phyloP scores from a whole-genome alignment of 768 basidiomycete genomes.

The Leccinum truebloodii region DNA sequence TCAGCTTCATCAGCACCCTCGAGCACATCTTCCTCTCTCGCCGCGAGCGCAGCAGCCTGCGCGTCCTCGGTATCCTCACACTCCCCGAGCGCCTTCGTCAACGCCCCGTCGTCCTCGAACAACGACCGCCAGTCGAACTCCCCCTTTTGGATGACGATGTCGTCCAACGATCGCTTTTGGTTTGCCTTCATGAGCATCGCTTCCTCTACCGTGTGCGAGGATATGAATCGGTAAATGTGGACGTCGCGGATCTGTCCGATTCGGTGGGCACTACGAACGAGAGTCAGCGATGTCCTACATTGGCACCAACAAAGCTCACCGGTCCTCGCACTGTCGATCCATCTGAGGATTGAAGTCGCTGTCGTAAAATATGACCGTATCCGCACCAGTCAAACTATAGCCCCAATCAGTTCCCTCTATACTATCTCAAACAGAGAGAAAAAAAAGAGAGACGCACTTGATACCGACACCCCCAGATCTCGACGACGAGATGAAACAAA shows the following conservation, averaged over 20 bases:
- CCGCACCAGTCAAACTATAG: conserved; percentile 75
- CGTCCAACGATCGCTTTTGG: conserved; percentile 91
- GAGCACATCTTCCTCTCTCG: conserved; percentile 66
- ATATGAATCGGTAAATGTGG: conserved; percentile 94
- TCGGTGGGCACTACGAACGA: conserved; percentile 76
- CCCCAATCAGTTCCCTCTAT: conserved; percentile 15
- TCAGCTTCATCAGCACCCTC: conserved; percentile 83
- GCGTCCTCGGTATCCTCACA: conserved; percentile 90
- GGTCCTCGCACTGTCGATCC: conserved; percentile 96
- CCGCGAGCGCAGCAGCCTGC: conserved; percentile 75
- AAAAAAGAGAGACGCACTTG: conserved; percentile 59
- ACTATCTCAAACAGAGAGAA: conserved; percentile 12
- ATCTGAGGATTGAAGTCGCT: conserved; percentile 98
- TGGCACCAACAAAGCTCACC: conserved; percentile 42
- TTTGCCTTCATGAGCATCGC: conserved; percentile 97
- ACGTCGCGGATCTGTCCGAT: conserved; percentile 97
- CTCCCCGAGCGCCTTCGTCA: conserved; percentile 77
- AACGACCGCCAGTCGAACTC: conserved; percentile 94
- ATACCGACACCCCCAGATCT: conserved; percentile 88
- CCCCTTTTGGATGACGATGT: conserved; percentile 89
- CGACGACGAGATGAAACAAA: conserved; percentile 88
- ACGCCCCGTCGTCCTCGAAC: conserved; percentile 60
- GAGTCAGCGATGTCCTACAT: background rate
- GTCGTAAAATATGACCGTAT: conserved; percentile 97
- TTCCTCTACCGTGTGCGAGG: conserved; percentile 89